Evolutionary conservation across 2,329 filamentous ascomycete species (phyloP), one percentile per base, ranked within the genome.

Genomic region (Ceratocystis destructans): DNA sequence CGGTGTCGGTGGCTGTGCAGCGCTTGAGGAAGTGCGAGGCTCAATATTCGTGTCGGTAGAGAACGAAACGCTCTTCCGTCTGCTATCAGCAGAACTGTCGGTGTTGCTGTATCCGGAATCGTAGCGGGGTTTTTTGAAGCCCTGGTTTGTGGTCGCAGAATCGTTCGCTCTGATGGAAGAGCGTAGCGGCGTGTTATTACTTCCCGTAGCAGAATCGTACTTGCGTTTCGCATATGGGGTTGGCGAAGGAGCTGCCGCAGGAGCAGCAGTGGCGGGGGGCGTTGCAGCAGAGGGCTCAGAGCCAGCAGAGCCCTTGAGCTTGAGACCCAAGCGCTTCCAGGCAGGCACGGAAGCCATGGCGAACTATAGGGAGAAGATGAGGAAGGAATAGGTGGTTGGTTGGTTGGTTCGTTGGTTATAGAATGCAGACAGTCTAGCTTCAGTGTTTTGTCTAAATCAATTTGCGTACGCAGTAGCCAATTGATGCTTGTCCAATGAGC

Each of bases 251-350:
- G 57, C n/a, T n/a, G 53, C 48, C 15, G 31, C 15, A 33, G 48
- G 7, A 17, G 63, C 25, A 1, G 46, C 57, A 0, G 59, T 25
- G 10, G 59, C 31, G 17, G 66, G 44, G 2, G 50, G 20, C 3
- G 67, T 57, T 7, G 57, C 25, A 5, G 55, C 66, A 73, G 74
- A 63, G 72, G 70, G 71, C 33, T 53, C 28, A 72, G 71, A 70
- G 72, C 71, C 66, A 72, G 70, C 69, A 74, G 72, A 22, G 48
- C 59, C 63, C 75, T 84, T 84, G 75, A 84, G 82, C 77, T 83
- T 83, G 73, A 84, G 79, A 75, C 83, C 82, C 78, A 84, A 79
- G 77, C 80, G 79, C 73, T 84, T 84, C 82, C 82, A 84, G 69
- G 82, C 82, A 67, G 82, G 82, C 69, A 81, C 76, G 71, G 77